Evolutionary conservation across 2,329 filamentous ascomycete genomes (phyloP), one percentile per base, ranked within the genome.

Genomic region (Botrytis fragariae): DNA sequence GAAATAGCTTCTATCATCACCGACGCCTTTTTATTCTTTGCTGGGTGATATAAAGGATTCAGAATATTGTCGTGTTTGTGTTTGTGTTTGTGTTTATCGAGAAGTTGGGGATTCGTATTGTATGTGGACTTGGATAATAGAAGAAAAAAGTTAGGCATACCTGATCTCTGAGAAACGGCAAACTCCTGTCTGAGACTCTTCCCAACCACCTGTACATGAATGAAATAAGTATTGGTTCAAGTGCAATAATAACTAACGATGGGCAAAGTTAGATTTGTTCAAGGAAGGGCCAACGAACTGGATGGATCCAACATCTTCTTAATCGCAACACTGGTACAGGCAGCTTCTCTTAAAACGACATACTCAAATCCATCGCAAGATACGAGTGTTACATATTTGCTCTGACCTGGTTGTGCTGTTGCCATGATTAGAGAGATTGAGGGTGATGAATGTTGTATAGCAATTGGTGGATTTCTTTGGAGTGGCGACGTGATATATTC

Each of bases 331-430:
- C 91, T 92, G 79, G 92, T 85, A 79, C 89, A 85, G 74, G 92
- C 89, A 4, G 92, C 90, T 68, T 92, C 91, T 71, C 92, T 89
- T 72, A 92, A 85, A 69, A 95, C 86, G 76, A 93, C 89, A 81
- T 93, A 95, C 84, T 94, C 92, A 81, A 90, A 94, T 78, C 89
- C 91, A 82, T 95, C 93, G 77, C 86, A 87, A 0, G 92, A 94
- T 60, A 94, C 86, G 70, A 95, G 88, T 8, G 93, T 95, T 76
- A 95, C 88, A 82, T 94, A 95, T 79, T 93, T 90, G 82, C 87
- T 89, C 37, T 74, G 62, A 45, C 29, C 75, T 25, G 63, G 63
- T 57, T 29, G 51, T 29, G 51, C 25, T 35, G 70, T 42, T 44
- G 77, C 74, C 69, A 69, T 74, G 22, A 69, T 73, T 61, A 37